Evolutionary conservation across 495 filamentous ascomycete genomes (phyloP).

Genomic region (Penicillium maclennaniae): DNA sequence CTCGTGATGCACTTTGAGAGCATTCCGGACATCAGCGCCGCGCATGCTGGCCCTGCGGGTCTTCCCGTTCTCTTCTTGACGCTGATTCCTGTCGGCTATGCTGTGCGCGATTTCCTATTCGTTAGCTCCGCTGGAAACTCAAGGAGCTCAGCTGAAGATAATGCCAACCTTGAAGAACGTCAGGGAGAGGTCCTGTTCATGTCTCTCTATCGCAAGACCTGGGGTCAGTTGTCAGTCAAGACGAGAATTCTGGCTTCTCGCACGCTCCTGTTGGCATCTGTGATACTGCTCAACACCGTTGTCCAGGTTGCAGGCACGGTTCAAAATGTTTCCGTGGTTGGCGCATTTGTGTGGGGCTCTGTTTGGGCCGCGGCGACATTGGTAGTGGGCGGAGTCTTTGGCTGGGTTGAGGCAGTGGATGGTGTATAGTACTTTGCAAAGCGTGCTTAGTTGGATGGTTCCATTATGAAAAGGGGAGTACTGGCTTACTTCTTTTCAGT

Average conservation of each 20-base stretch:
- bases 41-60: conserved; percentile 52
- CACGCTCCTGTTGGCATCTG: conserved; percentile 55
- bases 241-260: conserved; percentile 63
- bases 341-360: conserved; percentile 64
- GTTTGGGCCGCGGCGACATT: conserved; percentile 64
- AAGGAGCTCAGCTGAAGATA: conserved; percentile 36
- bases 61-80: conserved; percentile 46
- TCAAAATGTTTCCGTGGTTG: conserved; percentile 60
- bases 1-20: conserved; percentile 67
- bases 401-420: conserved; percentile 55
- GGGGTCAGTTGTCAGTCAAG: conserved; percentile 54
- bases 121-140: conserved; percentile 55
- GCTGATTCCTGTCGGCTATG: conserved; percentile 62
- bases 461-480: not conserved
- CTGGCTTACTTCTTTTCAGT: too few relatives aligned
- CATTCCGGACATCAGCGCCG: conserved; percentile 59
- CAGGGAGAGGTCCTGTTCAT: conserved; percentile 58
- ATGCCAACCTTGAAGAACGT: conserved; percentile 54
- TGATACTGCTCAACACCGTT: conserved; percentile 59
- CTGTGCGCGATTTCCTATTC: conserved; percentile 71
- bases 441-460: not conserved
- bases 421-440: conserved; percentile 25
- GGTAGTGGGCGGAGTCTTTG: conserved; percentile 55
- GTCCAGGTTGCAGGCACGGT: conserved; percentile 59
- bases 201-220: conserved; percentile 46